Evolutionary conservation across 768 basidiomycete species (phyloP), one percentile per base, ranked within the genome.

Genomic region (Leccinum olivaceopallidum): DNA sequence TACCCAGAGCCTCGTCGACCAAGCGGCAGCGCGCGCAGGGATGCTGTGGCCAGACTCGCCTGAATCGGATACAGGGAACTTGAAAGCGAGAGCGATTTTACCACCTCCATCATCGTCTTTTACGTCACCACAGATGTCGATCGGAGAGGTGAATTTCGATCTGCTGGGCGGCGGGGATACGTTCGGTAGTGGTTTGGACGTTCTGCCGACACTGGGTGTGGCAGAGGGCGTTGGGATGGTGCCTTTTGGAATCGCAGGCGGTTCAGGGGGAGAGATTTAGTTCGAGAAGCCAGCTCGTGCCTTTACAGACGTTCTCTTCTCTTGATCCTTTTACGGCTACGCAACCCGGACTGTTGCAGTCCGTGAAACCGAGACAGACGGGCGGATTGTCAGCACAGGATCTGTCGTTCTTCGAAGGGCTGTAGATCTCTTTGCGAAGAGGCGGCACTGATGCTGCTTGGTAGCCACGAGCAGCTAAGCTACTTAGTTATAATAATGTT

Each of bases 381-480:
- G 84, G 85, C 13, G 88, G 87, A 5, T 72, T 94, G 54, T 89
- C 88, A 4, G 92, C 90, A 3, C 89, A 92, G 74, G 93, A 94
- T 80, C 71, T 95, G 55, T 91, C 88, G 18, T 94, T 95, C 73
- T 95, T 94, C 70, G 92, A 94, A 74, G 88, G 90, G 37, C 68
- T 89, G 34, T 90, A 71, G 71, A 39, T 48, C 5, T 44, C 4
- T 44, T 44, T 42, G 6, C 34, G 36, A 5, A 34, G 39, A 26
- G 8, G 18, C 4, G 22, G 26, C 8, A 0, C 36, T 48, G 22
- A 12, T 14, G 14, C 34, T 34, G 22, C 8, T 8, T 36, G n/a
- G 37, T 49, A 53, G 50, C 34, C 42, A 49, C 20, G 28, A 36
- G 49, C 14, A 48, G 47, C 24, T 52, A 51, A 1, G 14, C 55